A percentile compares a stretch with the other conserved stretches of the same genome.
Evolutionary conservation across 208 protist species (phyloP).

Genomic region (Acanthamoeba lenticulata): DNA sequence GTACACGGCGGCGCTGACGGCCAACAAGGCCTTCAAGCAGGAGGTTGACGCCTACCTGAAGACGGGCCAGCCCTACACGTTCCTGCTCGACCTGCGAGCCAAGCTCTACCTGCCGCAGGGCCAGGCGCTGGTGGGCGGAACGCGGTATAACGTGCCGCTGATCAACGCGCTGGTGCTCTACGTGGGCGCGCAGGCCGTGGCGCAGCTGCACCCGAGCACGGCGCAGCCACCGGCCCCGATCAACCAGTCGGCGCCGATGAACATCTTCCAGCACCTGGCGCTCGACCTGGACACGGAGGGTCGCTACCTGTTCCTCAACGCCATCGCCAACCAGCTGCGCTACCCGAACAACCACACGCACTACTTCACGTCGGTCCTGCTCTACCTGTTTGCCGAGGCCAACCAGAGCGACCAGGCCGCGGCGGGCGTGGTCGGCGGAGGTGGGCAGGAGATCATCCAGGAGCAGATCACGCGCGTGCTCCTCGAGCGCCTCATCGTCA

Average conservation of each 20-base stretch:
- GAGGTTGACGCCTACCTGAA: conserved; percentile 93
- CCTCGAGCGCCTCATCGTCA: conserved; percentile 97
- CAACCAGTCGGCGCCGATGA: conserved; percentile 88
- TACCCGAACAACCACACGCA: conserved; percentile 99
- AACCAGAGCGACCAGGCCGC: conserved; percentile 57
- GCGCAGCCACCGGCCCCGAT: not conserved
- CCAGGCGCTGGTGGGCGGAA: conserved; percentile 82
- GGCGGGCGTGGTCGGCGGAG: conserved; percentile 57
- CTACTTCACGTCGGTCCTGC: conserved; percentile 97
- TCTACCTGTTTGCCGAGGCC: conserved; percentile 95
- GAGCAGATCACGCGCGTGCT: conserved; percentile 95
- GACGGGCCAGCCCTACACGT: conserved; percentile 88
- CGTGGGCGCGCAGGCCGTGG: conserved; percentile 89
- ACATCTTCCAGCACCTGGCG: conserved; percentile 95
- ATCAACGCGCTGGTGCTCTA: conserved; percentile 98
- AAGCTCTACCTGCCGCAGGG: conserved; percentile 87
- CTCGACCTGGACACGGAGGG: conserved; percentile 91
- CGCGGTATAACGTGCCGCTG: conserved; percentile 91
- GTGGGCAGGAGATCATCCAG: conserved; percentile 90
- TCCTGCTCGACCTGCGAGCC: conserved; percentile 89
- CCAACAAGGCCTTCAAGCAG: conserved; percentile 84
- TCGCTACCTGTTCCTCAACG: conserved; percentile 96
- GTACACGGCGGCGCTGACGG: conserved; percentile 79
- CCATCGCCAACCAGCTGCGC: conserved; percentile 98
- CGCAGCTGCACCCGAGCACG: conserved; percentile 70